phyloP scores from a whole-genome alignment of 768 basidiomycete genomes.

The Piloderma croceum region DNA sequence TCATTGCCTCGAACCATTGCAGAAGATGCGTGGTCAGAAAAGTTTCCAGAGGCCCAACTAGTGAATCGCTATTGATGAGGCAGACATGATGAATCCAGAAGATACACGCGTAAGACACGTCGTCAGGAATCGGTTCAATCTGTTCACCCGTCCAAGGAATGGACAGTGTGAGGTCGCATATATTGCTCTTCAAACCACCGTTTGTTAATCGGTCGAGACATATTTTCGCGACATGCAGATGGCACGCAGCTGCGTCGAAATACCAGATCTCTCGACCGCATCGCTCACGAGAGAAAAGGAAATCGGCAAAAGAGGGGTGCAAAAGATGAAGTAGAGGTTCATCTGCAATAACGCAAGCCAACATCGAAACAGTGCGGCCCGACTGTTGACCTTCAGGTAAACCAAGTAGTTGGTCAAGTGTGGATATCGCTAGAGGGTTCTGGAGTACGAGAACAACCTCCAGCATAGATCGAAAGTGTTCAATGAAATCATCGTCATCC shows the following conservation, averaged over 20 bases:
- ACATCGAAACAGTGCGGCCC: constrained; percentile 23
- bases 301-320: constrained; percentile 29
- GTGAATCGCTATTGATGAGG: constrained; percentile 1
- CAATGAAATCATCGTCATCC: constrained; percentile 22
- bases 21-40: constrained; percentile 23
- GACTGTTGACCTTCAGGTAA: constrained; percentile 14
- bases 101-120: constrained; percentile 19
- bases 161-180: constrained; percentile 19
- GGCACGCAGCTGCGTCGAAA: not conserved
- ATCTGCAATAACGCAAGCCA: constrained; percentile 19
- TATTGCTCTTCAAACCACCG: constrained; percentile 20
- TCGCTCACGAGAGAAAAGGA: constrained; percentile 23
- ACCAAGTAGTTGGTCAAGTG: constrained; percentile 16
- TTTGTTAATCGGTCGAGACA: constrained; percentile 18
- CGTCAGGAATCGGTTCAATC: constrained; percentile 16
- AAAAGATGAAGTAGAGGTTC: constrained; percentile 17
- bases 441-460: constrained; percentile 24
- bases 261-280: constrained; percentile 17
- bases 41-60: constrained; percentile 10
- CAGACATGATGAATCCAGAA: constrained; percentile 28
- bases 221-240: constrained; percentile 11
- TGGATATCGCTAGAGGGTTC: constrained; percentile 20
- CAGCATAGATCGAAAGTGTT: constrained; percentile 28
- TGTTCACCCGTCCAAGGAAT: too few species aligned
- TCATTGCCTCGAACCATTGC: constrained; percentile 30